Conservation (phyloP, 441 rosid genomes). For the Syzygium malaccense region DNA sequence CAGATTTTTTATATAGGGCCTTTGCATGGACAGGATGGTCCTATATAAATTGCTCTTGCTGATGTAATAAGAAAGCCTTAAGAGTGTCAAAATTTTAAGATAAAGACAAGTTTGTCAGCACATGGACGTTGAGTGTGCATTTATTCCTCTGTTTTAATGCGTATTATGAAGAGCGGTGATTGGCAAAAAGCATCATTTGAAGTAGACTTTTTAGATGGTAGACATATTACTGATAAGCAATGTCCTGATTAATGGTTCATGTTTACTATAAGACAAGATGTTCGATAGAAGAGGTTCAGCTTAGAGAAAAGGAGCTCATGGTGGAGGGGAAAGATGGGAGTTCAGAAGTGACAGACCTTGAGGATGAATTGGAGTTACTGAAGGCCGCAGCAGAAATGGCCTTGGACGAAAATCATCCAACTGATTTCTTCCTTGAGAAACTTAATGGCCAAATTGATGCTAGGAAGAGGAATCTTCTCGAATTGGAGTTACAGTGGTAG, state of each 20-base stretch:
- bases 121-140: background rate
- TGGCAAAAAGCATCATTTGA: background rate
- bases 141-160: background rate
- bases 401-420: slow-evolving; percentile 34
- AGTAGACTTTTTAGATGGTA: background rate
- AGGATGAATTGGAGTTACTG: slow-evolving; percentile 44
- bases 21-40: background rate
- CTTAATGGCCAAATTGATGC: slow-evolving; percentile 36
- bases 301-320: background rate
- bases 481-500: slow-evolving; percentile 54
- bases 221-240: background rate
- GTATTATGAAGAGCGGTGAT: background rate
- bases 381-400: slow-evolving; percentile 50
- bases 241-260: background rate
- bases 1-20: background rate
- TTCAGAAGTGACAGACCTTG: slow-evolving; percentile 34
- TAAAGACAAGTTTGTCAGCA: background rate
- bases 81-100: background rate
- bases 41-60: background rate
- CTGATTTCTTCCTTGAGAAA: slow-evolving; percentile 42
- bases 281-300: background rate
- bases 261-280: slow-evolving; percentile 2
- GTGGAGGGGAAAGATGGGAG: slow-evolving; percentile 19
- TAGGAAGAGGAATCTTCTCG: slow-evolving; percentile 28
- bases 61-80: background rate